phyloP scores from a whole-genome alignment of 2,329 filamentous ascomycete species.

The Ceratocystis diversiconidia region DNA sequence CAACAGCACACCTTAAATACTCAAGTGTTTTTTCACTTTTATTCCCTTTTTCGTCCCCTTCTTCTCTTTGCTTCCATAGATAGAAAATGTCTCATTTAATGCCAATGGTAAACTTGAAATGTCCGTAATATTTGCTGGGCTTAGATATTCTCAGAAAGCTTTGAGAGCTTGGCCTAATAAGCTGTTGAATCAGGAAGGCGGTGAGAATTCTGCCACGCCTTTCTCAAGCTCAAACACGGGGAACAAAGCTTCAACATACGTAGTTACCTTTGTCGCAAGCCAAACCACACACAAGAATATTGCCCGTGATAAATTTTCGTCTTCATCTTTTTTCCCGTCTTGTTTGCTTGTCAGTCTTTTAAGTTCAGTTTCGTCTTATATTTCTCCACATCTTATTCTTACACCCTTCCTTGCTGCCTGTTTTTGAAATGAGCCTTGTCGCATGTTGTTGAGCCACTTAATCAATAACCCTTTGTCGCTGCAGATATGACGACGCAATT shows the following conservation, averaged over 20 bases:
- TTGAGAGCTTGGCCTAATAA: slow-evolving; percentile 1
- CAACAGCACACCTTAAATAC: neutral
- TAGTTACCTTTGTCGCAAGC: neutral
- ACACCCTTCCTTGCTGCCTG: neutral
- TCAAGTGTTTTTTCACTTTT: neutral
- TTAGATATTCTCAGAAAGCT: neutral
- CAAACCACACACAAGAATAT: neutral
- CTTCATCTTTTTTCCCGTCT: neutral
- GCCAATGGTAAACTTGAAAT: neutral
- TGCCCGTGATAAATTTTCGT: neutral
- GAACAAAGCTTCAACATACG: slow-evolving; percentile 6
- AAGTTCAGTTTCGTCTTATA: neutral
- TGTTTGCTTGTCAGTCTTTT: neutral
- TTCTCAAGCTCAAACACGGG: slow-evolving; percentile 1
- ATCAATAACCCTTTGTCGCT: neutral
- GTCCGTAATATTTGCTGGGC: neutral
- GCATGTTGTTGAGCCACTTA: slow-evolving; percentile 7
- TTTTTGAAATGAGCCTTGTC: slow-evolving; percentile 3
- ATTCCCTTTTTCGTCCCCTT: neutral
- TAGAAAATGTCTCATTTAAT: neutral
- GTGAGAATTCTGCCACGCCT: slow-evolving; percentile 14
- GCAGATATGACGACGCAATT: slow-evolving; percentile 72
- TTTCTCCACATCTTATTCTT: neutral
- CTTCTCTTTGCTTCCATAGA: neutral
- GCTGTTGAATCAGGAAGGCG: slow-evolving; percentile 8